Conservation (phyloP, 2,329 filamentous ascomycete species). For the Scedosporium aurantiacum region DNA sequence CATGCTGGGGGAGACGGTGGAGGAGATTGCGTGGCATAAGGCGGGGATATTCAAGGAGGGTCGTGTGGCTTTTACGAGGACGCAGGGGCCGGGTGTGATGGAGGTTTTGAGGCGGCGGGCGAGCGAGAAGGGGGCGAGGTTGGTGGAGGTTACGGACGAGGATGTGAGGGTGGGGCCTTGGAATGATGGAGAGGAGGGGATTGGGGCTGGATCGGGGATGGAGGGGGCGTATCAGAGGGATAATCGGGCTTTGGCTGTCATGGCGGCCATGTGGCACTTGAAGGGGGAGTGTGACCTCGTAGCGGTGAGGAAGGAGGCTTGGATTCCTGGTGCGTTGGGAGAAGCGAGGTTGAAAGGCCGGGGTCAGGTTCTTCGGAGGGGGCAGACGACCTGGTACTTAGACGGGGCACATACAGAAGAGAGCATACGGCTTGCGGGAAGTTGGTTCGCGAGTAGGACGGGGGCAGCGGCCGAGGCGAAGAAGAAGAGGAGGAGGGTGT, state of each 20-base stretch:
- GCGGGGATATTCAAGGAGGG: slow-evolving; percentile 70
- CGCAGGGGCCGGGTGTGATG: slow-evolving; percentile 21
- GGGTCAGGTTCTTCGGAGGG: slow-evolving; percentile 52
- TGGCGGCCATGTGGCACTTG: slow-evolving; percentile 48
- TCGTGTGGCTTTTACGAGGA: slow-evolving; percentile 25
- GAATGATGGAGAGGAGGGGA: slow-evolving; percentile 29
- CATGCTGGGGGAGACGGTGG: slow-evolving; percentile 68
- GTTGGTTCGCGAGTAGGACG: slow-evolving; percentile 59
- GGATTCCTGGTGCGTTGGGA: slow-evolving; percentile 55
- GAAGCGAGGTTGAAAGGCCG: slow-evolving; percentile 61
- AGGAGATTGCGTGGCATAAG: slow-evolving; percentile 85
- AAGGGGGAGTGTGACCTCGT: slow-evolving; percentile 9
- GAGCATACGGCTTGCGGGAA: slow-evolving; percentile 63
- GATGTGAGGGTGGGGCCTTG: slow-evolving; percentile 23
- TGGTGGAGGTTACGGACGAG: slow-evolving; percentile 30
- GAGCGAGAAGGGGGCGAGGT: slow-evolving; percentile 36
- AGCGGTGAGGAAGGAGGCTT: not conserved
- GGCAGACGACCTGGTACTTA: slow-evolving; percentile 60
- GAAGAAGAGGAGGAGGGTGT: slow-evolving; percentile 25
- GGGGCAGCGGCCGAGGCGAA: slow-evolving; percentile 11
- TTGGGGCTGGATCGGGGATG: slow-evolving; percentile 29
- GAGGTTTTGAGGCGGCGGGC: slow-evolving; percentile 50
- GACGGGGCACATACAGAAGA: slow-evolving; percentile 85
- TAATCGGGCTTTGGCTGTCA: slow-evolving; percentile 47
- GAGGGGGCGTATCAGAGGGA: slow-evolving; percentile 42